Evolutionary conservation across 106 monocot genomes (phyloP).

Genomic region (Gastrodia elata): DNA sequence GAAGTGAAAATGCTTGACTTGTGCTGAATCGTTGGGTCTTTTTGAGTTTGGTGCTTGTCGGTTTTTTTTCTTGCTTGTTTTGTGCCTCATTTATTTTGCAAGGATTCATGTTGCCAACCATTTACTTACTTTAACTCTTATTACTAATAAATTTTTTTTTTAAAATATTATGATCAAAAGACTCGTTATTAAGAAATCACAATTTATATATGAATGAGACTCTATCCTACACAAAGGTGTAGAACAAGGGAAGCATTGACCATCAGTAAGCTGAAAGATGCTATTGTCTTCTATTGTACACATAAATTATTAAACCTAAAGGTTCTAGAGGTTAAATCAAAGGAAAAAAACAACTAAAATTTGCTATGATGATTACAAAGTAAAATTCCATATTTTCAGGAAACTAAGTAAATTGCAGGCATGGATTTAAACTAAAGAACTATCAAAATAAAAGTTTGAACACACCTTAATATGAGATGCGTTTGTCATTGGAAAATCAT

Average conservation of each 20-base stretch:
- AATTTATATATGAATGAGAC: not conserved
- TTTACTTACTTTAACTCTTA: too few species aligned
- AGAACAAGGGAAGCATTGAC: not conserved
- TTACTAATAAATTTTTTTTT: too few species aligned
- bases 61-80: too few species aligned
- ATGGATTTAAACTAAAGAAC: not conserved
- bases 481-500: conserved; percentile 99
- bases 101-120: too few species aligned
- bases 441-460: not conserved
- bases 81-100: too few species aligned
- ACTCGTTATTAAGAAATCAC: too few species aligned
- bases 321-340: not conserved
- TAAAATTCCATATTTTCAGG: not conserved
- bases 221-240: conserved; percentile 1
- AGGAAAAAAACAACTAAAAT: not conserved
- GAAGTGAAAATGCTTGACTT: too few species aligned
- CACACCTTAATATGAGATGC: conserved; percentile 88
- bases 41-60: too few species aligned
- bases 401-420: not conserved
- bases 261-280: not conserved
- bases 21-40: too few species aligned
- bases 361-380: not conserved
- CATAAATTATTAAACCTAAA: not conserved
- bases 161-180: too few species aligned
- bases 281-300: not conserved